A percentile compares a stretch with the other conserved stretches of the same genome.
Conservation (phyloP, 768 basidiomycete species). For the Tulasnella sp. region DNA sequence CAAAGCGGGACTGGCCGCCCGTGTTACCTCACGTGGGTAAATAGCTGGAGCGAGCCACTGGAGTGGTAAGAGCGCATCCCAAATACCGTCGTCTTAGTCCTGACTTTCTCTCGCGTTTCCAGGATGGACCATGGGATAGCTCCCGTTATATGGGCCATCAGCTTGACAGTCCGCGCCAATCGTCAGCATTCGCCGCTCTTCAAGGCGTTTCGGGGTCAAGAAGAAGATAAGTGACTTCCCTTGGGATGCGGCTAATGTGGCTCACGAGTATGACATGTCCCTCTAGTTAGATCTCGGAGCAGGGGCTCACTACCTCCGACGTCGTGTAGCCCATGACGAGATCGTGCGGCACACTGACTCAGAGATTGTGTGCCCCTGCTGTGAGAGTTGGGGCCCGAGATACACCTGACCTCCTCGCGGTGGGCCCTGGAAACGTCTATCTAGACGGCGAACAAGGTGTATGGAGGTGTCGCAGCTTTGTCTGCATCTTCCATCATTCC, state of each 20-base stretch:
- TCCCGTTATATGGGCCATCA: neutral
- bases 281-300: no score
- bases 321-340: no score
- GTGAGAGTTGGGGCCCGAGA: neutral
- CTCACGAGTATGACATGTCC: no score
- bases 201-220: no score
- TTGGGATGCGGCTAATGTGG: neutral
- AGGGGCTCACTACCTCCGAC: no score
- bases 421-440: slow-evolving; percentile 2
- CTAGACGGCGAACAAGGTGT: slow-evolving; percentile 4
- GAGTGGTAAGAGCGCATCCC: neutral
- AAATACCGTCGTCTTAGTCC: neutral
- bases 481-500: neutral
- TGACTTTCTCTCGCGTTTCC: neutral
- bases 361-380: no score
- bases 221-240: neutral
- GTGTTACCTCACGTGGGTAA: neutral
- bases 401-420: slow-evolving; percentile 12
- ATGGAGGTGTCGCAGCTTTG: neutral
- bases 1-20: neutral
- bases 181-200: neutral
- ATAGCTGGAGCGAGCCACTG: neutral
- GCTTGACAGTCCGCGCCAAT: neutral
- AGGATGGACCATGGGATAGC: slow-evolving; percentile 3
- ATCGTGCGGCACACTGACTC: no score